These are phyloP conservation scores for Coriaria nepalensis DNA, from an alignment of 306 rosid genomes.

Conservation along the genomic window DNA sequence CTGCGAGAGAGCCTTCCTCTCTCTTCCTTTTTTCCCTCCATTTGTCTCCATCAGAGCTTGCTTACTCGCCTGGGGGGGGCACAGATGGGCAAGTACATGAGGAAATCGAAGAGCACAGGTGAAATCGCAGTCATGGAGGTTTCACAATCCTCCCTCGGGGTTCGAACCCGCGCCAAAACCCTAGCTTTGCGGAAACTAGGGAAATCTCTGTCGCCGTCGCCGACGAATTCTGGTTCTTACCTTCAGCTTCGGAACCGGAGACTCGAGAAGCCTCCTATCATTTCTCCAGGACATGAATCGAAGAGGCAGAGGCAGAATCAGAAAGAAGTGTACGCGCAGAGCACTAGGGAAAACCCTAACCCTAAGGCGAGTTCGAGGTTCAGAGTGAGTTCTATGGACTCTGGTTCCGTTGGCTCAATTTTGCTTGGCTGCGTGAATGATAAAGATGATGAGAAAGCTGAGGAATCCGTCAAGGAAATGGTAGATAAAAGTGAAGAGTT, in stretches of 20 bases:
- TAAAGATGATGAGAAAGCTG: conserved; percentile 9
- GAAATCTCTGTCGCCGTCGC: conserved; percentile 19
- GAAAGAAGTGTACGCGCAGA: conserved; percentile 12
- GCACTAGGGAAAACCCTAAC: conserved; percentile 46
- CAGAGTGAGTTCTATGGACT: conserved; percentile 14
- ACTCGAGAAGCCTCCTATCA: conserved; percentile 41
- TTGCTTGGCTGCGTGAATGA: conserved; percentile 13
- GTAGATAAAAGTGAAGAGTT: conserved; percentile 8
- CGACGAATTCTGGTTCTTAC: conserved; percentile 36
- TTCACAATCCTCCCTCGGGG: conserved; percentile 52
- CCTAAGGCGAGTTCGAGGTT: conserved; percentile 27
- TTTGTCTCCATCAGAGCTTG: conserved; percentile 16
- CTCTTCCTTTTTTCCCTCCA: conserved; percentile 9
- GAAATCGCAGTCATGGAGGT: conserved; percentile 55
- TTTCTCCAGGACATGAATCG: conserved; percentile 19
- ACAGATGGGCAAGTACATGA: conserved; percentile 86
- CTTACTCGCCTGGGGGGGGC: too few relatives aligned
- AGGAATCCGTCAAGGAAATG: conserved; percentile 9
- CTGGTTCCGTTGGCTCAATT: conserved; percentile 14
- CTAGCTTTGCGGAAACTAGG: conserved; percentile 48
- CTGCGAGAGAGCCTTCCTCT: background rate
- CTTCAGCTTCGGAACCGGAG: conserved; percentile 81
- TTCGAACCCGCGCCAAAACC: conserved; percentile 84
- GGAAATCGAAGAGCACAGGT: conserved; percentile 47
- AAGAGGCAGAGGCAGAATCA: conserved; percentile 22